Percentiles rank a stretch among this genome's conserved stretches.
These are phyloP conservation scores for Penicillium coffeae DNA, from an alignment of 495 filamentous ascomycete species.

Conservation along the genomic window DNA sequence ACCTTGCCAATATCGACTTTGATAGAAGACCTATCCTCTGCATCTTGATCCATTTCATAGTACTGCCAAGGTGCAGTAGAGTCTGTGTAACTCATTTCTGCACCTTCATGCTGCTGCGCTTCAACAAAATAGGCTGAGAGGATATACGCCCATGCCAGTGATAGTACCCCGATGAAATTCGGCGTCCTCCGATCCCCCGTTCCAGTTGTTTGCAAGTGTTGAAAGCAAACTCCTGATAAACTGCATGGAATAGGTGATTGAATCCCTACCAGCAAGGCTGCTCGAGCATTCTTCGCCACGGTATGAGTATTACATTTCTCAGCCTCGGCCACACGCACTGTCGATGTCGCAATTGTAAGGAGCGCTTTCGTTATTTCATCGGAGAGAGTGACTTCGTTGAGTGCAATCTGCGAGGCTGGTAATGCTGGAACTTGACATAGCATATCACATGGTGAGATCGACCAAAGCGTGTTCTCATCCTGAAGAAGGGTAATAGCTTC, in stretches of 20 bases:
- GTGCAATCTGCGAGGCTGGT: not conserved
- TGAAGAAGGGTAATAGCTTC: not conserved
- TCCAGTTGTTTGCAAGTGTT: not conserved
- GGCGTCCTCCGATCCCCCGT: not conserved
- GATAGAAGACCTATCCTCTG: not conserved
- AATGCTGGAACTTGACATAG: slow-evolving; percentile 3
- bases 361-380: not conserved
- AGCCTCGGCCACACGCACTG: not conserved
- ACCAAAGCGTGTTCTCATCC: not conserved
- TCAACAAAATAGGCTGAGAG: slow-evolving; percentile 13
- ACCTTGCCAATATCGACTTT: slow-evolving; percentile 11
- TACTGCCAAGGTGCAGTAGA: not conserved
- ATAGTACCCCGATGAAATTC: slow-evolving; percentile 8
- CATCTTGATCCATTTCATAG: slow-evolving; percentile 9
- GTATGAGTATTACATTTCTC: not conserved
- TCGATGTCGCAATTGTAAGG: not conserved
- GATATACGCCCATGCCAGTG: slow-evolving; percentile 15
- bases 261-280: slow-evolving; percentile 1
- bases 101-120: slow-evolving; percentile 6
- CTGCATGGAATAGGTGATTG: slow-evolving; percentile 1
- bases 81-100: slow-evolving; percentile 11
- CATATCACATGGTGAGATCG: not conserved
- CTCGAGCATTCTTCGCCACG: not conserved
- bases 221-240: not conserved
- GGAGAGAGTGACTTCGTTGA: slow-evolving; percentile 1